These are phyloP conservation scores for Cladophialophora exuberans DNA, from an alignment of 2,329 filamentous ascomycete genomes.

Conservation along the genomic window DNA sequence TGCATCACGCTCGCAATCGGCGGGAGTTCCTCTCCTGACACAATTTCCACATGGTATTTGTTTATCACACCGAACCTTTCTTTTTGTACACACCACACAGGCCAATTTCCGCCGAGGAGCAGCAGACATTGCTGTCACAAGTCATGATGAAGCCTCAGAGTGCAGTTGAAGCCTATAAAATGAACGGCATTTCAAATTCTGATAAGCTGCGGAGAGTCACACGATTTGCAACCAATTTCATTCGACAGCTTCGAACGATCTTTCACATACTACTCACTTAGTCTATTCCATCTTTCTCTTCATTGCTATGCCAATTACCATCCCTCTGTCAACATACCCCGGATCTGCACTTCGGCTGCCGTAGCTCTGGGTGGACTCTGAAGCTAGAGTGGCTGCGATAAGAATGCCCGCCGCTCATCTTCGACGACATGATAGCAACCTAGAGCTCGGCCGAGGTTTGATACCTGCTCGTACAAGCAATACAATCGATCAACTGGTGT, in stretches of 20 bases:
- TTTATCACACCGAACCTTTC: constrained; percentile 46
- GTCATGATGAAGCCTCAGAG: background rate
- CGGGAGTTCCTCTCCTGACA: constrained; percentile 36
- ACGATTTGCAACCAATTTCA: too few species aligned
- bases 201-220: too few species aligned
- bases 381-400: background rate
- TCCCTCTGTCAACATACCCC: background rate
- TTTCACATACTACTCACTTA: too few species aligned
- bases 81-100: constrained; percentile 36
- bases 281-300: too few species aligned
- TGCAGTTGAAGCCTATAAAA: too few species aligned
- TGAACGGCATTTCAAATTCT: too few species aligned
- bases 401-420: background rate
- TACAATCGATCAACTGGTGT: too few species aligned
- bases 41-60: constrained; percentile 47
- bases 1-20: constrained; percentile 17
- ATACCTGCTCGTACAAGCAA: too few species aligned
- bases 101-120: constrained; percentile 34
- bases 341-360: background rate
- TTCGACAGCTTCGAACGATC: too few species aligned
- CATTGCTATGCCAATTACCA: too few species aligned
- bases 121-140: constrained; percentile 7
- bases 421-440: background rate
- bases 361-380: too few species aligned
- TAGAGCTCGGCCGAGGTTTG: constrained; percentile 16